phyloP scores from a whole-genome alignment of 768 basidiomycete species.

The Collybiopsis confluens region DNA sequence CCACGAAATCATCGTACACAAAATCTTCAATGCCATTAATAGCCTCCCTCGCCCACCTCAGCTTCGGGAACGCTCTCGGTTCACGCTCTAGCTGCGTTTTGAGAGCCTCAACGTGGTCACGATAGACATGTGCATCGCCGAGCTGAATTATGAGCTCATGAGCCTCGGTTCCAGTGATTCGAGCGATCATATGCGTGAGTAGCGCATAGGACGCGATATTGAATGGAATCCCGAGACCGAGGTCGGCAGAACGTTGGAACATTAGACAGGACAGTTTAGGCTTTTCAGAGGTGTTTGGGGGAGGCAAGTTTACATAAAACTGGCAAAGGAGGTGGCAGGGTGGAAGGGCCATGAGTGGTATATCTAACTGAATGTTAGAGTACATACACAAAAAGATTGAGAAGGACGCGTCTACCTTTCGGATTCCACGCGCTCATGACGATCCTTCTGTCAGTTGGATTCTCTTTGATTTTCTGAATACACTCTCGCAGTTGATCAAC shows the following conservation, averaged over 20 bases:
- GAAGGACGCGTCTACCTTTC: conserved; percentile 53
- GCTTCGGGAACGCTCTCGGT: conserved; percentile 79
- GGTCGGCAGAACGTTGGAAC: conserved; percentile 97
- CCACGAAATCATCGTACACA: conserved; percentile 70
- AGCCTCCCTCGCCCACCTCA: conserved; percentile 65
- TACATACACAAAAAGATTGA: conserved; percentile 3
- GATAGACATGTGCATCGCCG: conserved; percentile 96
- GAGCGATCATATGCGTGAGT: conserved; percentile 97
- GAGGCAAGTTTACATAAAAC: conserved; percentile 93
- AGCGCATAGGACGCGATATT: conserved; percentile 99
- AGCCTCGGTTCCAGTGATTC: conserved; percentile 79
- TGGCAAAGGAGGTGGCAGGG: conserved; percentile 99
- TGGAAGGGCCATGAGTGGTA: conserved; percentile 92
- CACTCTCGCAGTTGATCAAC: conserved; percentile 91
- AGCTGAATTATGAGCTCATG: conserved; percentile 93
- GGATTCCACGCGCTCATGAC: conserved; percentile 98
- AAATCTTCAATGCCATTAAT: conserved; percentile 79
- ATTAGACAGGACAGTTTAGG: conserved; percentile 89
- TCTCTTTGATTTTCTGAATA: conserved; percentile 86
- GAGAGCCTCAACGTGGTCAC: conserved; percentile 87
- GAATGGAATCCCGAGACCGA: conserved; percentile 97
- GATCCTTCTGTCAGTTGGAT: conserved; percentile 91
- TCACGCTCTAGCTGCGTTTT: conserved; percentile 72
- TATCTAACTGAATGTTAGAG: conserved; percentile 47
- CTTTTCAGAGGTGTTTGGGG: conserved; percentile 43